These are phyloP conservation scores for Clarireedia paspali DNA, from an alignment of 2,329 filamentous ascomycete genomes.

Conservation along the genomic window DNA sequence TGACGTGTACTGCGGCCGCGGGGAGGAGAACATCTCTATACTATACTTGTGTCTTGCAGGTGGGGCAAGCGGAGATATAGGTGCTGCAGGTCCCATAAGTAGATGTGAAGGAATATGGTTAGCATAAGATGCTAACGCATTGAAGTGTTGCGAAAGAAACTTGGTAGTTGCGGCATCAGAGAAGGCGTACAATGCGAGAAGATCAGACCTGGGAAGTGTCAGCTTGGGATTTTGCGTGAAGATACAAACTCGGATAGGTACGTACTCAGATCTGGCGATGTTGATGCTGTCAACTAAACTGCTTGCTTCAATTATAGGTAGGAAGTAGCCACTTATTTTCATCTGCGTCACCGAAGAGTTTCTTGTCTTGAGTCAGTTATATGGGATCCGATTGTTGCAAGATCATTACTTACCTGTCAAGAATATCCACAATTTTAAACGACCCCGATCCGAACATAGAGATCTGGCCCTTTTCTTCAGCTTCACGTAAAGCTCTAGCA, in stretches of 20 bases:
- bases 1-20: conserved; percentile 36
- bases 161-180: conserved; percentile 42
- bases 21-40: conserved; percentile 36
- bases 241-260: conserved; percentile 23
- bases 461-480: conserved; percentile 5
- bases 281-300: conserved; percentile 47
- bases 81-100: conserved; percentile 37
- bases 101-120: conserved; percentile 51
- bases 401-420: conserved; percentile 8
- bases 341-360: conserved; percentile 27
- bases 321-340: conserved; percentile 36
- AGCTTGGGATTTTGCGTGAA: conserved; percentile 19
- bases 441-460: conserved; percentile 7
- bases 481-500: conserved; percentile 1
- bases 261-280: conserved; percentile 7
- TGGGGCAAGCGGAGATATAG: conserved; percentile 1
- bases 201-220: conserved; percentile 26
- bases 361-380: conserved; percentile 10
- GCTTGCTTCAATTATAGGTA: conserved; percentile 39
- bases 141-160: conserved; percentile 51
- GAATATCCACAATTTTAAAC: conserved; percentile 9
- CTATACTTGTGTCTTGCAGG: conserved; percentile 32
- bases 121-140: conserved; percentile 39
- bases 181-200: conserved; percentile 44
- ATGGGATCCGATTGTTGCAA: not conserved